A percentile compares a stretch with the other conserved stretches of the same genome.
Conservation (phyloP, 495 filamentous ascomycete species). For the Penicillium maclennaniae region DNA sequence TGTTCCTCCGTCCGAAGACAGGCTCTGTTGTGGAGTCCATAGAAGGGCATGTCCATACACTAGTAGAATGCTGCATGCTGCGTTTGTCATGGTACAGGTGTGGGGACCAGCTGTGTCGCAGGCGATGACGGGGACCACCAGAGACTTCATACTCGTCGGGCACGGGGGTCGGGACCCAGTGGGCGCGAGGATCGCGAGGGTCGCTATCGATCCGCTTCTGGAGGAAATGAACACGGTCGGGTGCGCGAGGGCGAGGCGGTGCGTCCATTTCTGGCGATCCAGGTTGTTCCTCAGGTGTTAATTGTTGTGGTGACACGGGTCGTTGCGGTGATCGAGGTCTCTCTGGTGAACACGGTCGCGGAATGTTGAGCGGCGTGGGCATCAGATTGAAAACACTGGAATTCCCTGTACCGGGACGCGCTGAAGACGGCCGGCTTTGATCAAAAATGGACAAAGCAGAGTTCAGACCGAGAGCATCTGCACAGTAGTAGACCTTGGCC, state of each 20-base stretch:
- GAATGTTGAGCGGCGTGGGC: constrained; percentile 27
- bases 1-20: constrained; percentile 63
- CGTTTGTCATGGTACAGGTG: constrained; percentile 65
- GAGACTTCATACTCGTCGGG: constrained; percentile 15
- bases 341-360: constrained; percentile 19
- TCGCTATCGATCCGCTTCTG: constrained; percentile 31
- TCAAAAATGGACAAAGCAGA: constrained; percentile 35
- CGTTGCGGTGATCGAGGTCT: constrained; percentile 11
- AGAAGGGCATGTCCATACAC: constrained; percentile 65
- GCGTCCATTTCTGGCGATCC: neutral
- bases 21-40: constrained; percentile 57
- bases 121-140: constrained; percentile 23
- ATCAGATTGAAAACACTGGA: constrained; percentile 32
- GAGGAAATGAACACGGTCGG: constrained; percentile 3
- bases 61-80: constrained; percentile 25
- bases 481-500: constrained; percentile 47
- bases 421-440: constrained; percentile 27
- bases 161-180: constrained; percentile 37
- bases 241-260: constrained; percentile 5
- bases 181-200: constrained; percentile 42
- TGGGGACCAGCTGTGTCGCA: constrained; percentile 64
- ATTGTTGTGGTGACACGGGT: neutral
- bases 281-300: neutral
- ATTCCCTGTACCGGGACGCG: constrained; percentile 28
- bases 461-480: constrained; percentile 30